phyloP scores from a whole-genome alignment of 2,329 filamentous ascomycete species.

The Fusarium bactridioides region DNA sequence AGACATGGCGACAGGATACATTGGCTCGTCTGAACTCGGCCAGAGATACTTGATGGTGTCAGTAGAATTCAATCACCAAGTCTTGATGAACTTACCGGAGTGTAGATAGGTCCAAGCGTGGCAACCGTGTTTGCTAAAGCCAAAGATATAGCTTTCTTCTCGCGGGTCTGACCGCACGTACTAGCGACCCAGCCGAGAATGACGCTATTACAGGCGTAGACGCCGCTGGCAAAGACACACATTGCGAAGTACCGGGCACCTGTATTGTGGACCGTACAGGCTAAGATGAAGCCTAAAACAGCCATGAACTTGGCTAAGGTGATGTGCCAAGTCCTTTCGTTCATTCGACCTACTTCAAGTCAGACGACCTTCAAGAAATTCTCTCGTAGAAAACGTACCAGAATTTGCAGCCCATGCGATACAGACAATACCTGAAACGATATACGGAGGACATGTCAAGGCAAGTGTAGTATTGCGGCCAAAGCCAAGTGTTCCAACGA shows the following conservation, averaged over 20 bases:
- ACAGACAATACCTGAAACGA: constrained; percentile 48
- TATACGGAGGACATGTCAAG: constrained; percentile 59
- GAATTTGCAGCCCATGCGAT: constrained; percentile 32
- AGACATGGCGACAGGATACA: constrained; percentile 26
- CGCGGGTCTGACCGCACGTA: constrained; percentile 54
- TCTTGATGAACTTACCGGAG: constrained; percentile 26
- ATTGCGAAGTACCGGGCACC: constrained; percentile 40
- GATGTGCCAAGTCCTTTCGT: constrained; percentile 54
- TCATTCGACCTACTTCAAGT: constrained; percentile 47
- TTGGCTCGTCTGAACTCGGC: constrained; percentile 20
- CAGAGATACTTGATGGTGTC: constrained; percentile 18
- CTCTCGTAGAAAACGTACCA: background rate
- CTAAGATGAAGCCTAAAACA: constrained; percentile 37
- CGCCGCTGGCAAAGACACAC: constrained; percentile 49
- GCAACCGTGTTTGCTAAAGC: constrained; percentile 39
- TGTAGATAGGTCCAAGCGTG: constrained; percentile 33
- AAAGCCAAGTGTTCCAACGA: constrained; percentile 57
- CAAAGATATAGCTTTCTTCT: constrained; percentile 56
- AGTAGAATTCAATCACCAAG: accelerated
- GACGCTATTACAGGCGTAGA: constrained; percentile 53
- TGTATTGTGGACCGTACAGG: constrained; percentile 36
- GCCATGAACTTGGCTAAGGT: constrained; percentile 51
- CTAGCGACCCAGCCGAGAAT: constrained; percentile 53
- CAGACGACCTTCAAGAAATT: background rate
- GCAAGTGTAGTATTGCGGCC: constrained; percentile 56